These are phyloP conservation scores for Tetradesmus obliquus DNA, from an alignment of 139 green algal species.

Conservation along the genomic window DNA sequence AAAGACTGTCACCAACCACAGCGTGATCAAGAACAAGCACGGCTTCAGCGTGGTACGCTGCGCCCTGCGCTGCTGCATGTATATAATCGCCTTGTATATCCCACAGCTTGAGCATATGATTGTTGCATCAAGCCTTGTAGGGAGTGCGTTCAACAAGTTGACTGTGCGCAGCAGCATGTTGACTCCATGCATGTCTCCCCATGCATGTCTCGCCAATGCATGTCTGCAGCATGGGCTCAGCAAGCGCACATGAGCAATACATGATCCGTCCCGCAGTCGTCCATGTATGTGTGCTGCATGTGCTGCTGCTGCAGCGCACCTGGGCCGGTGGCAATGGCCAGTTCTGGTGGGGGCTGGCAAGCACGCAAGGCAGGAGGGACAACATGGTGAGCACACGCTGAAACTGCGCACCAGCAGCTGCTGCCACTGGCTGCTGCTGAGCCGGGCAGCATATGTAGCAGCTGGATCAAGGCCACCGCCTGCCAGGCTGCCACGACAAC, in stretches of 20 bases:
- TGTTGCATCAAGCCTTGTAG: too few species aligned
- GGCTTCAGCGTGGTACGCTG: conserved; percentile 27
- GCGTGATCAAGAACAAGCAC: not conserved
- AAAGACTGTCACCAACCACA: not conserved
- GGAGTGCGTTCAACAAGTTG: too few species aligned
- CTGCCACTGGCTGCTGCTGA: not conserved
- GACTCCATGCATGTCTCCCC: too few species aligned
- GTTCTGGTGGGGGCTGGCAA: conserved; percentile 25
- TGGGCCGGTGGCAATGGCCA: conserved; percentile 23
- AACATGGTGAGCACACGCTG: conserved; percentile 18
- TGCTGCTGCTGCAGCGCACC: not conserved
- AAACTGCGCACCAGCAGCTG: not conserved
- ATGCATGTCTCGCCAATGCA: too few species aligned
- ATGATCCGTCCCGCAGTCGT: too few species aligned
- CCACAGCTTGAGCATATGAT: too few species aligned
- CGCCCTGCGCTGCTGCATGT: not conserved
- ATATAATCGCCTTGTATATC: too few species aligned
- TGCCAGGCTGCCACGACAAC: too few species aligned
- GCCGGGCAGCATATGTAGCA: not conserved
- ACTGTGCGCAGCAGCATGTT: too few species aligned
- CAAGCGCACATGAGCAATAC: too few species aligned
- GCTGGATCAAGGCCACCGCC: too few species aligned
- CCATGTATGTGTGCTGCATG: not conserved
- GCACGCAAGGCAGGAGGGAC: conserved; percentile 16
- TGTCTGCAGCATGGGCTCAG: too few species aligned